Percentiles rank a stretch among this genome's conserved stretches.
phyloP scores from a whole-genome alignment of 2,329 filamentous ascomycete genomes.

The Diplodia corticola region DNA sequence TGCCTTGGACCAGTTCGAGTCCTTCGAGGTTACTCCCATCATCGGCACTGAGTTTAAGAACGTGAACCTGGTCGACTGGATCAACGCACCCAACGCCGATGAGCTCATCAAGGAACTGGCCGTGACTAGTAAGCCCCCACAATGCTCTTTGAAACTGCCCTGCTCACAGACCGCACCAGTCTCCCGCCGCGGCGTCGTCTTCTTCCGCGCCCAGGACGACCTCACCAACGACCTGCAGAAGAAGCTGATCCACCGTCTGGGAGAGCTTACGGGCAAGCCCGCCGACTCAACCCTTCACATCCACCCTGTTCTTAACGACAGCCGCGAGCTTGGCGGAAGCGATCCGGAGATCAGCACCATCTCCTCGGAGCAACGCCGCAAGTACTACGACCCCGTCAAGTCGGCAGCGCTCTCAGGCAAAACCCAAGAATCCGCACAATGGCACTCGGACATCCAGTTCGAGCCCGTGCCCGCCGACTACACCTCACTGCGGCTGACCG shows the following conservation, averaged over 20 bases:
- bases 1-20: slow-evolving; percentile 53
- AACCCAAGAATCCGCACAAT: slow-evolving; percentile 51
- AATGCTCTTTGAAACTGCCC: background rate
- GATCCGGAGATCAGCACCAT: slow-evolving; percentile 45
- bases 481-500: slow-evolving; percentile 39
- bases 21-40: slow-evolving; percentile 61
- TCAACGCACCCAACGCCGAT: slow-evolving; percentile 63
- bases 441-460: slow-evolving; percentile 54
- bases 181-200: slow-evolving; percentile 55
- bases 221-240: slow-evolving; percentile 55
- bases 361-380: slow-evolving; percentile 49
- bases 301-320: slow-evolving; percentile 55
- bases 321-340: slow-evolving; percentile 41
- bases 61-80: slow-evolving; percentile 61
- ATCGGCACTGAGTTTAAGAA: slow-evolving; percentile 64
- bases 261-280: slow-evolving; percentile 60
- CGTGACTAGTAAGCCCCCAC: slow-evolving; percentile 33
- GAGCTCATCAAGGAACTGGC: slow-evolving; percentile 66
- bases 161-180: slow-evolving; percentile 37
- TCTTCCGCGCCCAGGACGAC: slow-evolving; percentile 54
- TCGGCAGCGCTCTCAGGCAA: slow-evolving; percentile 45
- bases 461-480: slow-evolving; percentile 46
- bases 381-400: slow-evolving; percentile 40
- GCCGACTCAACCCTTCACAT: slow-evolving; percentile 59
- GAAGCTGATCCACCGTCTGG: slow-evolving; percentile 55